These are phyloP conservation scores for Populus pruinosa DNA, from an alignment of 345 rosid genomes.

Conservation along the genomic window DNA sequence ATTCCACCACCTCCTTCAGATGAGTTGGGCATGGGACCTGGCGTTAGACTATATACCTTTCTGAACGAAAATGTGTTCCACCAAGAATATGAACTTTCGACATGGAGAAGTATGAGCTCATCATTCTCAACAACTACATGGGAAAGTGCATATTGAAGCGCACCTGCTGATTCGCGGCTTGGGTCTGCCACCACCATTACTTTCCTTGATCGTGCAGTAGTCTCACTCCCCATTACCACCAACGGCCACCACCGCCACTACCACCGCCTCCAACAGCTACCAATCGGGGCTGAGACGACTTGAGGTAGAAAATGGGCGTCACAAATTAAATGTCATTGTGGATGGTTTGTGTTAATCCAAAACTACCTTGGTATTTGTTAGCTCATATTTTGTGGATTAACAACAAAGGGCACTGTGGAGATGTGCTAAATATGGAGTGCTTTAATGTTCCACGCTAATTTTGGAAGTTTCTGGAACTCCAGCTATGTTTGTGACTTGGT, in stretches of 20 bases:
- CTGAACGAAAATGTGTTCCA: conserved; percentile 53
- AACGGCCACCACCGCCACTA: not conserved
- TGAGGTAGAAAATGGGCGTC: not conserved
- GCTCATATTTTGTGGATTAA: not conserved
- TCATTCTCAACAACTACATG: conserved; percentile 63
- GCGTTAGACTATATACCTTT: conserved; percentile 19
- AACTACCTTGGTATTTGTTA: conserved; percentile 3
- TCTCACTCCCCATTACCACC: conserved; percentile 25
- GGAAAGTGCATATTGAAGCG: conserved; percentile 67
- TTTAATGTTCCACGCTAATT: conserved; percentile 9
- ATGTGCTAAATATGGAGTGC: conserved; percentile 5
- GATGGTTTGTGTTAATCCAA: not conserved
- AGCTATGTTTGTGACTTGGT: conserved; percentile 4
- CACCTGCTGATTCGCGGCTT: conserved; percentile 59
- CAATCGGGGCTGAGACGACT: not conserved
- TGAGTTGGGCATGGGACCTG: not conserved
- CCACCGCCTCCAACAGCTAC: not conserved
- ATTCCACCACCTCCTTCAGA: conserved; percentile 20
- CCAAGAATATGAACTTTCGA: conserved; percentile 51
- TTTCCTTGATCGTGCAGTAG: conserved; percentile 34
- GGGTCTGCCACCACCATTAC: conserved; percentile 77
- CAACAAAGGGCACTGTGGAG: not conserved
- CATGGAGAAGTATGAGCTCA: conserved; percentile 59
- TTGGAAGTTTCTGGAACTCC: conserved; percentile 3
- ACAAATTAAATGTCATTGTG: not conserved